Percentiles rank a stretch among this genome's conserved stretches.
Evolutionary conservation across 768 basidiomycete species (phyloP).

Genomic region (Boletales sp.): DNA sequence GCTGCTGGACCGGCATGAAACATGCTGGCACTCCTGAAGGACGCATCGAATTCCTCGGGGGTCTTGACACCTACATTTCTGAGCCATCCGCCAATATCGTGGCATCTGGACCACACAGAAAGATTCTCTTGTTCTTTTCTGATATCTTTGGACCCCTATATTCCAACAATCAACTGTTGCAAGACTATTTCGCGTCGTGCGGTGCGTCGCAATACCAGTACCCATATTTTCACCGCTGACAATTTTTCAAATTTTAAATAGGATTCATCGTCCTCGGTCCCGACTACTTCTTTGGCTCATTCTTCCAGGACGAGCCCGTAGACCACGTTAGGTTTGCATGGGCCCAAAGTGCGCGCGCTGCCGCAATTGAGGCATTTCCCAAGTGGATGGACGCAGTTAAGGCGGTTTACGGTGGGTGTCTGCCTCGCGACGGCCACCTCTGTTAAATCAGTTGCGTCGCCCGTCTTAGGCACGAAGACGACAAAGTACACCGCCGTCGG

Average conservation of each 20-base stretch:
- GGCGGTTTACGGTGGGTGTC: constrained; percentile 39
- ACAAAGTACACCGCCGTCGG: constrained; percentile 43
- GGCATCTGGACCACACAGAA: constrained; percentile 27
- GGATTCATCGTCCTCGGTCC: constrained; percentile 56
- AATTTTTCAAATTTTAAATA: constrained; percentile 14
- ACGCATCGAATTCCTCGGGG: constrained; percentile 40
- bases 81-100: constrained; percentile 33
- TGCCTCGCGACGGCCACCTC: neutral
- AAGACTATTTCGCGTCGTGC: constrained; percentile 47
- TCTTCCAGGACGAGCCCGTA: constrained; percentile 34
- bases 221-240: too few species aligned
- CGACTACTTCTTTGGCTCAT: constrained; percentile 58
- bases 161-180: constrained; percentile 52
- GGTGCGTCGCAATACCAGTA: constrained; percentile 33
- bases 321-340: constrained; percentile 35
- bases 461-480: constrained; percentile 23
- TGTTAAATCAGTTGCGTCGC: neutral
- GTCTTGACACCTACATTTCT: constrained; percentile 51
- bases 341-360: constrained; percentile 29
- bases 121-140: constrained; percentile 51
- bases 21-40: constrained; percentile 49
- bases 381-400: constrained; percentile 52
- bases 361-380: constrained; percentile 39
- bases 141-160: constrained; percentile 55
- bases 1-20: constrained; percentile 48